phyloP scores from a whole-genome alignment of 495 filamentous ascomycete genomes.

The Evernia prunastri region DNA sequence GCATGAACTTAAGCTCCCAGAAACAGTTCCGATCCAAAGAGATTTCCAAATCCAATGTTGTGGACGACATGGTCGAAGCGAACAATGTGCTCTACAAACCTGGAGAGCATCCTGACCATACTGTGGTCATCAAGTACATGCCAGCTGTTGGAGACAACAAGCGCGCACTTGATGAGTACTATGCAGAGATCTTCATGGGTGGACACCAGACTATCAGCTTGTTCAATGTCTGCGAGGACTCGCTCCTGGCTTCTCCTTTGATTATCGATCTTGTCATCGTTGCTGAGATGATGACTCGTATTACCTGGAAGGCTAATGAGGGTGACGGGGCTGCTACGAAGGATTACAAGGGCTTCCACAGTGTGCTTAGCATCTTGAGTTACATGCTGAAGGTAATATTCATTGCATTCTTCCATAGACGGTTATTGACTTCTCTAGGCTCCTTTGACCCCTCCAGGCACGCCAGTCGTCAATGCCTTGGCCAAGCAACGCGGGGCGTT shows the following conservation, averaged over 20 bases:
- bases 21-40: constrained; percentile 99
- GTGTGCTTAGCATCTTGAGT: constrained; percentile 92
- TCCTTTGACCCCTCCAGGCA: constrained; percentile 88
- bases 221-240: constrained; percentile 99
- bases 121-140: constrained; percentile 97
- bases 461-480: constrained; percentile 91
- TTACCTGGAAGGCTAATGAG: constrained; percentile 73
- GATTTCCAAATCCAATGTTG: constrained; percentile 97
- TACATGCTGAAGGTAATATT: constrained; percentile 87
- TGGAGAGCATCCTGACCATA: constrained; percentile 84
- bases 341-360: constrained; percentile 91
- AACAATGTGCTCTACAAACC: constrained; percentile 83
- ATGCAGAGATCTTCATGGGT: constrained; percentile 98
- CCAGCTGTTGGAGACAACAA: constrained; percentile 98
- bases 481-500: constrained; percentile 93
- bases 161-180: constrained; percentile 97
- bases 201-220: constrained; percentile 97
- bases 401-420: not conserved
- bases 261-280: constrained; percentile 94
- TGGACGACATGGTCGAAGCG: constrained; percentile 98
- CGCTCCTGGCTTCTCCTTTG: constrained; percentile 89
- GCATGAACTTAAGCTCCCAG: constrained; percentile 95
- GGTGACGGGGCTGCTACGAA: constrained; percentile 43
- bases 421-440: constrained; percentile 41
- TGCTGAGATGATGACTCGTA: constrained; percentile 96